A percentile compares a stretch with the other conserved stretches of the same genome.
Evolutionary conservation across 2,329 filamentous ascomycete genomes (phyloP).

Genomic region (Onygenales sp.): DNA sequence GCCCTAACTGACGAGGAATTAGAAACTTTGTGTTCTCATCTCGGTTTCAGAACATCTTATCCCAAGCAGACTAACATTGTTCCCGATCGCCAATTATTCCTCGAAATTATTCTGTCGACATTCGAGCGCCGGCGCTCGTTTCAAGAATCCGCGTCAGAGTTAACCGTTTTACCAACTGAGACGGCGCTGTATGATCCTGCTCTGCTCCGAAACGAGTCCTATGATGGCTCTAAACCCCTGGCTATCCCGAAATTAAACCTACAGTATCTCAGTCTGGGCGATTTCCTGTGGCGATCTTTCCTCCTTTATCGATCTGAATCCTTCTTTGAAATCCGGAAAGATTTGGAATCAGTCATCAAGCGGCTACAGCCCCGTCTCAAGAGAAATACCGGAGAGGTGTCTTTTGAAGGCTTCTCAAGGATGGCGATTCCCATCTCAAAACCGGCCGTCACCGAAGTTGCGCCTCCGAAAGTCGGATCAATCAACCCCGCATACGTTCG

Average conservation of each 20-base stretch:
- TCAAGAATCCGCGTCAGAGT: conserved; percentile 62
- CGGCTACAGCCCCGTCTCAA: conserved; percentile 62
- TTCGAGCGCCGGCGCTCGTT: conserved; percentile 75
- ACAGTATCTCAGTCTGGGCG: conserved; percentile 87
- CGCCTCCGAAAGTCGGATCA: conserved; percentile 73
- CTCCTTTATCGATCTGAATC: conserved; percentile 81
- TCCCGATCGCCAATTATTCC: conserved; percentile 42
- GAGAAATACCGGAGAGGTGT: conserved; percentile 53
- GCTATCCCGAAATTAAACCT: conserved; percentile 91
- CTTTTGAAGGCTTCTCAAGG: conserved; percentile 75
- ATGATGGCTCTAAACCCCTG: conserved; percentile 77
- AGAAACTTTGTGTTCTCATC: conserved; percentile 53
- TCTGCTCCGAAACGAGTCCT: conserved; percentile 71
- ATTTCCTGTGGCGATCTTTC: conserved; percentile 94
- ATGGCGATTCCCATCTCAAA: conserved; percentile 86
- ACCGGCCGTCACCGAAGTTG: conserved; percentile 77
- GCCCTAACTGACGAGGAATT: conserved; percentile 67
- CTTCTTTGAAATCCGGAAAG: conserved; percentile 87
- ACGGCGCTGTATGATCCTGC: conserved; percentile 65
- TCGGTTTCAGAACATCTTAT: conserved; percentile 77
- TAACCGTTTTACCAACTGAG: conserved; percentile 79
- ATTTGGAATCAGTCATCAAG: conserved; percentile 74
- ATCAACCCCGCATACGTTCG: conserved; percentile 73
- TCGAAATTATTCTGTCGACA: conserved; percentile 62
- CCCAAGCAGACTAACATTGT: conserved; percentile 60